Percentiles rank a stretch among this genome's conserved stretches.
Conservation (phyloP, 2,329 filamentous ascomycete genomes). For the Verticillium zaregamsianum region DNA sequence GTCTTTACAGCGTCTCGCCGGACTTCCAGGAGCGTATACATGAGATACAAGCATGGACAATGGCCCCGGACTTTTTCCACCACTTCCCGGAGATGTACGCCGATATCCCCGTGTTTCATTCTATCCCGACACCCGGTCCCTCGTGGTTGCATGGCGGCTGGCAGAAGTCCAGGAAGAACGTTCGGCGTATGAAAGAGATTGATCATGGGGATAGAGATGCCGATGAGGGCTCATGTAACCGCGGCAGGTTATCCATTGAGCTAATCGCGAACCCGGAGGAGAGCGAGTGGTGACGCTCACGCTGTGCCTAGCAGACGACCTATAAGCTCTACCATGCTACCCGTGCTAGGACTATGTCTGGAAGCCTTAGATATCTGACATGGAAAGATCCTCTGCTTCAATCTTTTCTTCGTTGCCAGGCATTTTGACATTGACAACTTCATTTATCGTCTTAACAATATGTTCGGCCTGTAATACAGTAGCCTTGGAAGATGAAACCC, state of each 20-base stretch:
- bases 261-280: no score
- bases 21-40: conserved; percentile 18
- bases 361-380: no score
- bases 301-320: no score
- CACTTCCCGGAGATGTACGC: conserved; percentile 18
- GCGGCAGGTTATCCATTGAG: neutral
- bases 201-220: neutral
- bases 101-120: neutral
- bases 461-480: no score
- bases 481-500: no score
- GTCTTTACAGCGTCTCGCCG: conserved; percentile 12
- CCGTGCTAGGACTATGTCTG: no score
- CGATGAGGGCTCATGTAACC: neutral
- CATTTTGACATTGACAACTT: no score
- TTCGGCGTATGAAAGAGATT: neutral
- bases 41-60: conserved; percentile 22
- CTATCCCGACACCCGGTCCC: neutral
- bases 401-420: no score
- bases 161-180: neutral
- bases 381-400: no score
- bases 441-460: no score
- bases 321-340: no score
- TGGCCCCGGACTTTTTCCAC: conserved; percentile 20
- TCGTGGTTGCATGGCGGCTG: neutral
- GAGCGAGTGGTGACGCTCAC: no score